Conservation (phyloP, 148 eudicot species). For the Rhododendron henanense region DNA sequence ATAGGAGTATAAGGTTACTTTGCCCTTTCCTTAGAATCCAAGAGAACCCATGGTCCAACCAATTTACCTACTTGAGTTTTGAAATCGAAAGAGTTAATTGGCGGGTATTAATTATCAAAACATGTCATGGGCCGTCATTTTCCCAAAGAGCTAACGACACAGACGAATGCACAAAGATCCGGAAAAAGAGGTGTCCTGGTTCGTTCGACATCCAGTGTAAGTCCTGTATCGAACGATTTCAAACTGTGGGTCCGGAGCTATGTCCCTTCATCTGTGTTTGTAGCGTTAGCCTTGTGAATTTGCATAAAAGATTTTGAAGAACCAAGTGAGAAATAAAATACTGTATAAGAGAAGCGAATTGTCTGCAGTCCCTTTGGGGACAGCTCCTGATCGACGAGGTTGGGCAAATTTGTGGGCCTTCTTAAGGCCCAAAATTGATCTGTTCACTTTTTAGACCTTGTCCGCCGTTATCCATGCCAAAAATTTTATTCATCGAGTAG, state of each 20-base stretch:
- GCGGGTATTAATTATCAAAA: too few species aligned
- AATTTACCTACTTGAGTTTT: background rate
- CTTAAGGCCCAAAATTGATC: too few species aligned
- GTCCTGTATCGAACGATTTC: too few species aligned
- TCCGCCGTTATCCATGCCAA: too few species aligned
- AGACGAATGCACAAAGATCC: background rate
- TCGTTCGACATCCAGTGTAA: background rate
- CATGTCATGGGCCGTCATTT: too few species aligned
- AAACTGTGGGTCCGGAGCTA: background rate
- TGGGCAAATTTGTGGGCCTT: too few species aligned
- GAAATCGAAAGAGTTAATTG: background rate
- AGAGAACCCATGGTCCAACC: background rate
- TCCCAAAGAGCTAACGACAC: background rate
- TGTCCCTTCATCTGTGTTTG: background rate
- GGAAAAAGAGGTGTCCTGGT: background rate
- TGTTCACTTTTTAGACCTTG: too few species aligned
- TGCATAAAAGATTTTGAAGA: background rate
- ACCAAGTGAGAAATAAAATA: too few species aligned
- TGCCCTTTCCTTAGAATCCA: background rate
- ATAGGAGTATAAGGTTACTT: background rate
- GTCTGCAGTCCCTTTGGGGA: too few species aligned
- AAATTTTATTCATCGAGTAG: too few species aligned
- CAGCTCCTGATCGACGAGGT: too few species aligned
- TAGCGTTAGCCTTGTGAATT: background rate
- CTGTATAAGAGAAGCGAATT: too few species aligned